A percentile compares a stretch with the other conserved stretches of the same genome.
Evolutionary conservation across 352 stramenopile species (phyloP).

Genomic region (Globisporangium takayamanum): DNA sequence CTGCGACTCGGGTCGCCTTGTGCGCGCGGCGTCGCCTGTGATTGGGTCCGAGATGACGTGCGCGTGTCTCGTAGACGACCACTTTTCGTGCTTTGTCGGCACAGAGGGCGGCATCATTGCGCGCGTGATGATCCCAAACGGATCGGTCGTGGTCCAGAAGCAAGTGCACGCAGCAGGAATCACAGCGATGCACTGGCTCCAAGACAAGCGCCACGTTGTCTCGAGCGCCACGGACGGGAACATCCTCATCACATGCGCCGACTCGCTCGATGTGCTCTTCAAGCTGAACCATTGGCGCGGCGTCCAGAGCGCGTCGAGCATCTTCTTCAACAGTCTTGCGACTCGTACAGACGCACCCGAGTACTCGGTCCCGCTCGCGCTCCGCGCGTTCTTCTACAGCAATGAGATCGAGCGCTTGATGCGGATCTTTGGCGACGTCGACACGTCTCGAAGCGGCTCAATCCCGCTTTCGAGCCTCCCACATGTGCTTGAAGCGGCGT

Average conservation of each 20-base stretch:
- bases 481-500: constrained; percentile 17
- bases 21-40: constrained; percentile 15
- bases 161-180: constrained; percentile 21
- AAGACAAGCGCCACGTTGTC: constrained; percentile 15
- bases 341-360: background rate
- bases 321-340: constrained; percentile 20
- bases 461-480: constrained; percentile 17
- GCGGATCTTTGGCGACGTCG: constrained; percentile 18
- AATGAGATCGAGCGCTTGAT: constrained; percentile 33
- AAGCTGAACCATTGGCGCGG: constrained; percentile 39
- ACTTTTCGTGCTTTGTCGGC: constrained; percentile 38
- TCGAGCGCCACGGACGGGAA: constrained; percentile 26
- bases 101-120: constrained; percentile 31
- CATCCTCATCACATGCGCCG: constrained; percentile 25
- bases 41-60: constrained; percentile 26
- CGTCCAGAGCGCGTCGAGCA: constrained; percentile 19
- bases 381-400: constrained; percentile 24
- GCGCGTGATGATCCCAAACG: constrained; percentile 29
- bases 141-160: constrained; percentile 23
- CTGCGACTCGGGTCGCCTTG: constrained; percentile 15
- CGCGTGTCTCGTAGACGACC: constrained; percentile 25
- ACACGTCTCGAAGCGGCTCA: background rate
- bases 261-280: constrained; percentile 27
- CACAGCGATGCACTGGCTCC: constrained; percentile 18
- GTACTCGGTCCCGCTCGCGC: constrained; percentile 25